Evolutionary conservation across 306 rosid species (phyloP).

Genomic region (Spatholobus suberectus): DNA sequence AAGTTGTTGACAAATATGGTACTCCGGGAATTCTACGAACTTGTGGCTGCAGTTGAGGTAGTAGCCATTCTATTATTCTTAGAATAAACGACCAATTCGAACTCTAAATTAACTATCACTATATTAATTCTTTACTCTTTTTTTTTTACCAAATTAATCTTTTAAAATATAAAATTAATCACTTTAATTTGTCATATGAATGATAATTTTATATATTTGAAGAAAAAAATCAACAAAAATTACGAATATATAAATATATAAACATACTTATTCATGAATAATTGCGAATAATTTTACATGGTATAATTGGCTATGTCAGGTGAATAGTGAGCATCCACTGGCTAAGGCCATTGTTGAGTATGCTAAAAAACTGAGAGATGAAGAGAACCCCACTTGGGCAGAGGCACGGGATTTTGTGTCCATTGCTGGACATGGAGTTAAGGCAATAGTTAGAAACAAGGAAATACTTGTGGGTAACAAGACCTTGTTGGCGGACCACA

Average conservation of each 20-base stretch:
- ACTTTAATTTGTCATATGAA: too few relatives aligned
- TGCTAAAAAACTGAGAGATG: constrained; percentile 59
- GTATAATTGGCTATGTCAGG: constrained; percentile 48
- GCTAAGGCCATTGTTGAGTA: constrained; percentile 78
- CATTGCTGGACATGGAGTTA: constrained; percentile 80
- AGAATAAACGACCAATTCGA: not conserved
- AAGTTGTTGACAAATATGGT: constrained; percentile 46
- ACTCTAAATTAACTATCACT: too few relatives aligned
- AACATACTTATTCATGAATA: not conserved
- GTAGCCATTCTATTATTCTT: constrained; percentile 38
- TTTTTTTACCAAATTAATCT: too few relatives aligned
- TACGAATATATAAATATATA: too few relatives aligned
- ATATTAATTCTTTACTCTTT: too few relatives aligned
- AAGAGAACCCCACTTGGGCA: constrained; percentile 59
- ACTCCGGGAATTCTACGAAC: constrained; percentile 58
- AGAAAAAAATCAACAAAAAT: too few relatives aligned
- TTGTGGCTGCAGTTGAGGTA: constrained; percentile 81
- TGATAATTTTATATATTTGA: too few relatives aligned
- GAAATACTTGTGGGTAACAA: constrained; percentile 74
- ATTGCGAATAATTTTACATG: not conserved
- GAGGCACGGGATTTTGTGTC: constrained; percentile 68
- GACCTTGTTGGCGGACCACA: constrained; percentile 58
- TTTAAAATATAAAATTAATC: too few relatives aligned
- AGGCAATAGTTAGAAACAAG: constrained; percentile 61
- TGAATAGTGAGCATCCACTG: constrained; percentile 82